These are phyloP conservation scores for Lentinula aciculospora DNA, from an alignment of 768 basidiomycete genomes.

Conservation along the genomic window DNA sequence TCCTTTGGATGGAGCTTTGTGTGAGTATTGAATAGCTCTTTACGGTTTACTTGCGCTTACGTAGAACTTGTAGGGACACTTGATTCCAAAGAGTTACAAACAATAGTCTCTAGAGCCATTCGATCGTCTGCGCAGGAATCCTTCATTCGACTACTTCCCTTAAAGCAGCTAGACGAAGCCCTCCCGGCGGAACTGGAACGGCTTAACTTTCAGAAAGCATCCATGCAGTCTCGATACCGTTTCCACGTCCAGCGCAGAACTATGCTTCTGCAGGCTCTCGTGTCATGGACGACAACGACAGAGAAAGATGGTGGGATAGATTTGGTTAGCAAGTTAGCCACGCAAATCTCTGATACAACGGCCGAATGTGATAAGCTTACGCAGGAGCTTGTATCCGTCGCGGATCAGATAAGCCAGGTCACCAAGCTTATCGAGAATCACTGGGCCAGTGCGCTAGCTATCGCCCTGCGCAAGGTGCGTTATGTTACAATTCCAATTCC, in stretches of 20 bases:
- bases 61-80: not conserved
- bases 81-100: slow-evolving; percentile 43
- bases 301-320: slow-evolving; percentile 28
- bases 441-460: slow-evolving; percentile 69
- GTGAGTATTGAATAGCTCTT: slow-evolving; percentile 23
- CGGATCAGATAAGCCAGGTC: slow-evolving; percentile 64
- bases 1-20: slow-evolving; percentile 62
- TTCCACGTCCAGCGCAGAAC: slow-evolving; percentile 62
- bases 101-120: slow-evolving; percentile 68
- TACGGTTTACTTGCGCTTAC: not conserved
- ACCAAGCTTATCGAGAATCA: slow-evolving; percentile 56
- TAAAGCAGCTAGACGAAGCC: slow-evolving; percentile 53
- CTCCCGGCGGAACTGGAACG: slow-evolving; percentile 57
- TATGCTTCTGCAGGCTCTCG: slow-evolving; percentile 67
- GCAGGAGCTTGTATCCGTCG: slow-evolving; percentile 49
- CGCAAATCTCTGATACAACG: slow-evolving; percentile 56
- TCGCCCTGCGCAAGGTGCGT: slow-evolving; percentile 66
- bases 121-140: slow-evolving; percentile 62
- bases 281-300: slow-evolving; percentile 38
- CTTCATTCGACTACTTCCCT: slow-evolving; percentile 63
- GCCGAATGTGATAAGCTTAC: slow-evolving; percentile 53
- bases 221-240: slow-evolving; percentile 60
- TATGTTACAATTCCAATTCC: not conserved
- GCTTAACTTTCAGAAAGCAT: slow-evolving; percentile 43
- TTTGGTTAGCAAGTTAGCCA: slow-evolving; percentile 36